Conservation (phyloP, 208 protist species). For the Leishmania tarentolae region DNA sequence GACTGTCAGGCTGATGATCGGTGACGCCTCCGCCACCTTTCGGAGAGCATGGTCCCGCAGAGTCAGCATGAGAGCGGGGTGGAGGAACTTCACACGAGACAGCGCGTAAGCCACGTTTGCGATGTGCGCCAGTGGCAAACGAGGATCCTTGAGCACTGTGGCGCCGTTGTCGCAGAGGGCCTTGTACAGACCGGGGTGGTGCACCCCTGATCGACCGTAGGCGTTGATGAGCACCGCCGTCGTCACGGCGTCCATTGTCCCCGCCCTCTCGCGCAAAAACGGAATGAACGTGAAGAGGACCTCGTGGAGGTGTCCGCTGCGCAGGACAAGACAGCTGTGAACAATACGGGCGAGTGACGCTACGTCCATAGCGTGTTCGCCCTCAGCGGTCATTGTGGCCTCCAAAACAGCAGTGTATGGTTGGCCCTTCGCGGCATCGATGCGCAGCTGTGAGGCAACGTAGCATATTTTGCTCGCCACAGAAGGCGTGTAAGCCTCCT, state of each 20-base stretch:
- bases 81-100: constrained; percentile 66
- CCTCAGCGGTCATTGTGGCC: constrained; percentile 36
- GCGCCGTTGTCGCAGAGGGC: constrained; percentile 69
- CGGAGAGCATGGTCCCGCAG: constrained; percentile 77
- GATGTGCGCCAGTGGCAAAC: constrained; percentile 75
- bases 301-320: constrained; percentile 70
- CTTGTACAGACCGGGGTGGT: constrained; percentile 74
- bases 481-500: constrained; percentile 50
- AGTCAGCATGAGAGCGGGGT: constrained; percentile 71
- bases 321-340: constrained; percentile 83
- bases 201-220: constrained; percentile 84
- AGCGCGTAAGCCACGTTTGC: constrained; percentile 88
- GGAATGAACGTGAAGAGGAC: constrained; percentile 84
- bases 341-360: constrained; percentile 73
- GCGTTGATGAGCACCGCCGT: constrained; percentile 88
- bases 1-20: constrained; percentile 75
- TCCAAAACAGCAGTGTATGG: constrained; percentile 60
- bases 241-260: constrained; percentile 65
- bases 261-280: constrained; percentile 41
- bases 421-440: constrained; percentile 66
- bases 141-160: constrained; percentile 60
- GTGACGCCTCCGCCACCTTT: constrained; percentile 42
- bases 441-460: constrained; percentile 72
- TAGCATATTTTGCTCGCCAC: constrained; percentile 69
- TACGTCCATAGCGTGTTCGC: constrained; percentile 58